Evolutionary conservation across 2,329 filamentous ascomycete species (phyloP), one percentile per base, ranked within the genome.

Genomic region (Dactylonectria estremocensis): DNA sequence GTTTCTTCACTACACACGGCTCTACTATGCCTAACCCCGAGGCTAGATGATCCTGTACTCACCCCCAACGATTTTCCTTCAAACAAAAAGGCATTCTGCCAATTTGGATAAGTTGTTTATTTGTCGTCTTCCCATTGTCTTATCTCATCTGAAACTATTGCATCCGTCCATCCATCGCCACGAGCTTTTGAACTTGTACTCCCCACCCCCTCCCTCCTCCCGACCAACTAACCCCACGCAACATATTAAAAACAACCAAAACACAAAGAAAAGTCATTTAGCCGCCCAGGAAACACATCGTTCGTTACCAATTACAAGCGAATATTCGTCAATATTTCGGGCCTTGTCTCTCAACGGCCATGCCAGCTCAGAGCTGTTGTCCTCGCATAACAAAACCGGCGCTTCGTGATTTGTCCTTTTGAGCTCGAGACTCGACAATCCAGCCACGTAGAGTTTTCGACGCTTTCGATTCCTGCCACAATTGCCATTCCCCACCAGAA

Each of bases 221-320:
- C 45, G 16, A 43, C 53, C 20, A 48, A n/a, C 63, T 49, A 37
- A 52, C 22, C 14, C 63, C 49, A 45, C 50, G 28, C 31, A 56
- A 45, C 61, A 61, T 61, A 60, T 61, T 66, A 66, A 66, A 66
- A 66, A 66, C 56, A 66, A 66, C 56, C 11, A 43, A 52, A 59
- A 64, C 40, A 58, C 24, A 7, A 50, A 58, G n/a, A n/a, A 50
- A 55, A 64, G 45, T 5, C 48, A 48, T 46, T 54, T 43, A 52
- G 50, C 52, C 56, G n/a, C 46, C 56, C 63, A 66, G 49, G 43
- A 62, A 50, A 53, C 48, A 56, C 60, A 56, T 28, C 24, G 7
- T 56, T 43, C 20, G 45, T 54, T 53, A 31, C 50, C 60, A 16
- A 62, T 49, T 24, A 54, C 45, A 66, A 61, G 16, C 43, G 49